Percentiles rank a stretch among this genome's conserved stretches.
These are phyloP conservation scores for Ophiostoma piceae DNA, from an alignment of 2,329 filamentous ascomycete species.

Conservation along the genomic window DNA sequence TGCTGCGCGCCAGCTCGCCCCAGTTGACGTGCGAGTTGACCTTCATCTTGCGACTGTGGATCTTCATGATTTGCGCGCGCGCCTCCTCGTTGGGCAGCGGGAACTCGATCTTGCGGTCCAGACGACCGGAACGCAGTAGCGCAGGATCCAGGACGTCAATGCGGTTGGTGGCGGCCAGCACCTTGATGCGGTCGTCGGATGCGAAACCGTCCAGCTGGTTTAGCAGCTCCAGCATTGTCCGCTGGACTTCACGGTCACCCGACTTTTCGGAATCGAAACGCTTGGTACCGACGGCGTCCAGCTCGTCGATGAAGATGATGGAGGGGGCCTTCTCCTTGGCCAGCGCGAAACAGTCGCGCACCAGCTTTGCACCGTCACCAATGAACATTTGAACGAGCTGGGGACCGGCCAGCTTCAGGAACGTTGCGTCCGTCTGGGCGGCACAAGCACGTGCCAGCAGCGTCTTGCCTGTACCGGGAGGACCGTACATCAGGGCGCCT, in stretches of 20 bases:
- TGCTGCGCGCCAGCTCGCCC: slow-evolving; percentile 88
- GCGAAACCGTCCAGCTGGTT: slow-evolving; percentile 98
- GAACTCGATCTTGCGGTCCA: slow-evolving; percentile 98
- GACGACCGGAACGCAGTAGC: slow-evolving; percentile 80
- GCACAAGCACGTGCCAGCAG: slow-evolving; percentile 92
- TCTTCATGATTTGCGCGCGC: slow-evolving; percentile 91
- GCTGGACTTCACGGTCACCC: slow-evolving; percentile 94
- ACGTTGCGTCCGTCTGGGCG: slow-evolving; percentile 95
- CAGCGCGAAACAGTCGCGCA: slow-evolving; percentile 93
- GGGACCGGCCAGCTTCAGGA: slow-evolving; percentile 94
- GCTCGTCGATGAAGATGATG: slow-evolving; percentile 98
- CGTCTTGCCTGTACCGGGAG: slow-evolving; percentile 84
- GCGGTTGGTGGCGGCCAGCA: slow-evolving; percentile 88
- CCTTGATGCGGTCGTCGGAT: slow-evolving; percentile 93
- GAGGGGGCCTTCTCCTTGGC: slow-evolving; percentile 98
- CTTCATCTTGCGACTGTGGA: slow-evolving; percentile 97
- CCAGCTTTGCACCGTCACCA: slow-evolving; percentile 93
- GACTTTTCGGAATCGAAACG: slow-evolving; percentile 98
- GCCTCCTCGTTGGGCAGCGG: slow-evolving; percentile 97
- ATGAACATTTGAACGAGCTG: slow-evolving; percentile 99
- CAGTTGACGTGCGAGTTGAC: slow-evolving; percentile 92
- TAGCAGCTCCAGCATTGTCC: slow-evolving; percentile 96
- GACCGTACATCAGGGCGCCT: slow-evolving; percentile 98
- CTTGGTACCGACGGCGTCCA: slow-evolving; percentile 97
- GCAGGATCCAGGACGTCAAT: slow-evolving; percentile 92